These are phyloP conservation scores for Beauveria rudraprayagi DNA, from an alignment of 2,329 filamentous ascomycete species.

Conservation along the genomic window DNA sequence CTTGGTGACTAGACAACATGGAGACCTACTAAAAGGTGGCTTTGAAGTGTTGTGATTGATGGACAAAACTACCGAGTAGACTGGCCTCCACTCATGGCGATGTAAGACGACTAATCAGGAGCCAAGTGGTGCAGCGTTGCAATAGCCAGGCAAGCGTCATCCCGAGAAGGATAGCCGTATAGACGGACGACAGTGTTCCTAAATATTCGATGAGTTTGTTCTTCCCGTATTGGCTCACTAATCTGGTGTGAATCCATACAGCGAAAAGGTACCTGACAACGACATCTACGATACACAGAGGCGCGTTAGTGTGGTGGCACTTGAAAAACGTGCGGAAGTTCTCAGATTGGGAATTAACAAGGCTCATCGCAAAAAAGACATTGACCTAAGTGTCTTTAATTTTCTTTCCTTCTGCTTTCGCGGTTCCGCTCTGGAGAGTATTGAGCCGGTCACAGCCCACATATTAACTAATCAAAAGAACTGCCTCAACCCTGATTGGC, in stretches of 20 bases:
- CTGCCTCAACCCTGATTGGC: background rate
- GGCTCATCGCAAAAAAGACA: no score
- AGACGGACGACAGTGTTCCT: background rate
- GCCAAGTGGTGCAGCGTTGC: background rate
- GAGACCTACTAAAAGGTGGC: background rate
- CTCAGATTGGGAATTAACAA: no score
- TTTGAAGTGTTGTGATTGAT: background rate
- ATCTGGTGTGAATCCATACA: no score
- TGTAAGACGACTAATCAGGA: background rate
- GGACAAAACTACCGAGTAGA: background rate
- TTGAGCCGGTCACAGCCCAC: no score
- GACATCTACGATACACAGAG: no score
- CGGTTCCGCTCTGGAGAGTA: background rate
- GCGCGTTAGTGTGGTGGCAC: no score
- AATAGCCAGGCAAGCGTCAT: background rate
- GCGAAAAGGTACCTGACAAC: no score
- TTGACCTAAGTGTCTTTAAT: no score
- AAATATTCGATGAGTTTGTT: background rate
- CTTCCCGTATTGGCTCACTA: background rate
- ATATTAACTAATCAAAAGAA: background rate
- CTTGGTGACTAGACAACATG: background rate
- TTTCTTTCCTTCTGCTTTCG: no score
- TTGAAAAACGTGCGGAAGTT: no score
- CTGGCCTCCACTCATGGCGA: background rate
- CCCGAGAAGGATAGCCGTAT: background rate